phyloP scores from a whole-genome alignment of 2,329 filamentous ascomycete species.

The Purpureocillium takamizusanense region DNA sequence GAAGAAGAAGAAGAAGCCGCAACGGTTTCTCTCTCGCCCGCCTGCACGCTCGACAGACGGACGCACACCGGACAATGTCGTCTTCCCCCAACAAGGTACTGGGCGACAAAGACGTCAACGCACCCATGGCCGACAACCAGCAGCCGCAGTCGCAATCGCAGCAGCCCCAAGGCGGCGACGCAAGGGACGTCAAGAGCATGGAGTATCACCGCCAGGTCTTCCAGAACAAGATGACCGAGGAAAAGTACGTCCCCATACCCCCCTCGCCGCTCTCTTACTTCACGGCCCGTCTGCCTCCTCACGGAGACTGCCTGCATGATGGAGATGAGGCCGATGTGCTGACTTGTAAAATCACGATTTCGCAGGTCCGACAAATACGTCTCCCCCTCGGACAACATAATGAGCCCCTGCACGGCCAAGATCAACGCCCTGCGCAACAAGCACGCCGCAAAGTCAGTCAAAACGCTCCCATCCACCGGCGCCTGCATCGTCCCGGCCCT shows the following conservation, averaged over 20 bases:
- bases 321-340: neutral
- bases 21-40: too few relatives aligned
- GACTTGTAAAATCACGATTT: conserved; percentile 1
- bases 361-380: conserved; percentile 41
- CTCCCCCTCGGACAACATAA: conserved; percentile 81
- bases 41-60: too few relatives aligned
- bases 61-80: conserved; percentile 41
- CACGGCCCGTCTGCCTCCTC: too few relatives aligned
- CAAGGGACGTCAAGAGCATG: conserved; percentile 54
- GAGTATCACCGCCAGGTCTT: conserved; percentile 72
- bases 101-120: conserved; percentile 58
- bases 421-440: conserved; percentile 72
- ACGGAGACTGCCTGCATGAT: too few relatives aligned
- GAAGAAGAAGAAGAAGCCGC: too few relatives aligned
- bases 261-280: neutral
- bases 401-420: conserved; percentile 80
- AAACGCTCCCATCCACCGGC: too few relatives aligned
- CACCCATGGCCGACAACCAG: conserved; percentile 26
- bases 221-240: conserved; percentile 60
- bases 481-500: neutral
- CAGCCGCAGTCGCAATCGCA: conserved; percentile 1
- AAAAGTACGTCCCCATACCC: conserved; percentile 51
- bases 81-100: conserved; percentile 45
- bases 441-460: conserved; percentile 68
- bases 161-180: conserved; percentile 14